These are phyloP conservation scores for Heliocybe sulcata DNA, from an alignment of 1,284 basidiomycete species.

Conservation along the genomic window DNA sequence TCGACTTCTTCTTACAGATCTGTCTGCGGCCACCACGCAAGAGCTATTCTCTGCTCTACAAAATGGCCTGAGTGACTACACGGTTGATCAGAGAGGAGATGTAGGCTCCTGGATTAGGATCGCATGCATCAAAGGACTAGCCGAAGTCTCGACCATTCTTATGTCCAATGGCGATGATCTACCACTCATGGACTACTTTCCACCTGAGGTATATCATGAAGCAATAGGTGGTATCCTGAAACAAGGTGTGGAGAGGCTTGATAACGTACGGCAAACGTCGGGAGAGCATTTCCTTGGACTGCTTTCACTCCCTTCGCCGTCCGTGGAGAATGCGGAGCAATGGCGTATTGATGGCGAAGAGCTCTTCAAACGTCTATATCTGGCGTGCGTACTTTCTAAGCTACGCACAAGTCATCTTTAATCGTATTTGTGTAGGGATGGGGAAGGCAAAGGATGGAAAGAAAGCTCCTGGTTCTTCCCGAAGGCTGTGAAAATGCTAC, in stretches of 20 bases:
- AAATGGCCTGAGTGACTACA: constrained; percentile 80
- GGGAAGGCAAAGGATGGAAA: constrained; percentile 47
- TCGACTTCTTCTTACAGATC: constrained; percentile 28
- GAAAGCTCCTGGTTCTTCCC: constrained; percentile 69
- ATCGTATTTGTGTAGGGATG: constrained; percentile 16
- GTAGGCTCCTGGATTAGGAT: constrained; percentile 95
- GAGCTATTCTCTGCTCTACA: constrained; percentile 47
- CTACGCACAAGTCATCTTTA: not conserved
- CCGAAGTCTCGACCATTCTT: constrained; percentile 38
- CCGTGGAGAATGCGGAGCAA: constrained; percentile 26
- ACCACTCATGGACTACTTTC: constrained; percentile 48
- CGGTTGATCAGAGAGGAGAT: constrained; percentile 91
- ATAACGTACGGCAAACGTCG: constrained; percentile 80
- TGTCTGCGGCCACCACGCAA: constrained; percentile 35
- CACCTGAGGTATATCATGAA: constrained; percentile 48
- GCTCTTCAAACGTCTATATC: constrained; percentile 46
- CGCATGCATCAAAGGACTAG: constrained; percentile 61
- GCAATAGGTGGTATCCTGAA: constrained; percentile 70
- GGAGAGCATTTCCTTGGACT: constrained; percentile 55
- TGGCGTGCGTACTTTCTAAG: constrained; percentile 32
- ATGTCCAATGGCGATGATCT: constrained; percentile 34
- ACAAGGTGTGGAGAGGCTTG: constrained; percentile 87
- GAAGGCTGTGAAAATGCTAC: constrained; percentile 61
- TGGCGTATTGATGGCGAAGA: constrained; percentile 44
- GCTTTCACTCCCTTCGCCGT: constrained; percentile 37